These are phyloP conservation scores for Microdochium nivale DNA, from an alignment of 2,329 filamentous ascomycete genomes.

Conservation along the genomic window DNA sequence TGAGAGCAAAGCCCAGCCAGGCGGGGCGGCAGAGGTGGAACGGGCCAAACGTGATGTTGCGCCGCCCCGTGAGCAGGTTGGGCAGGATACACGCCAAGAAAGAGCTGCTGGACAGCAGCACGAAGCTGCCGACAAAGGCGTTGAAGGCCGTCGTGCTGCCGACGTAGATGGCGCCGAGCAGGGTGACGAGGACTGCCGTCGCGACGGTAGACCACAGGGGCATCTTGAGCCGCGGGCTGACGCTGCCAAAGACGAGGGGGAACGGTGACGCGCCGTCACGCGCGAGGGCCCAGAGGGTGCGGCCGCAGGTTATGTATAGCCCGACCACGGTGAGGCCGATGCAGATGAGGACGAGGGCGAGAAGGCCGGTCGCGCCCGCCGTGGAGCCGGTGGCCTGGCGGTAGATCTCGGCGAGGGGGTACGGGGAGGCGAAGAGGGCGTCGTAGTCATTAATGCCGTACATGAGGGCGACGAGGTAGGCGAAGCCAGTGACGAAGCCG, in stretches of 20 bases:
- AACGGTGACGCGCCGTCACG: conserved; percentile 29
- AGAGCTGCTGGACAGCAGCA: conserved; percentile 26
- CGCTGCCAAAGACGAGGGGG: conserved; percentile 7
- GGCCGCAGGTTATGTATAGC: conserved; percentile 27
- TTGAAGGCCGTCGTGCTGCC: conserved; percentile 59
- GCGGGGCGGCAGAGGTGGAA: conserved; percentile 41
- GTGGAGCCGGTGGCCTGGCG: conserved; percentile 44
- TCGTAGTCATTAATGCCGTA: conserved; percentile 51
- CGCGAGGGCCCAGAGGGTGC: conserved; percentile 30
- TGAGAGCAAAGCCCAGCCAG: conserved; percentile 38
- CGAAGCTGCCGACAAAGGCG: conserved; percentile 48
- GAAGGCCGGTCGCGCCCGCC: conserved; percentile 40
- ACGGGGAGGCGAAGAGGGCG: conserved; percentile 37
- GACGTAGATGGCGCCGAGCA: conserved; percentile 57
- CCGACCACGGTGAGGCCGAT: conserved; percentile 26
- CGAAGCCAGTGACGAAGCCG: conserved; percentile 42
- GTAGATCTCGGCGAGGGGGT: conserved; percentile 61
- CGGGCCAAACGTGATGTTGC: conserved; percentile 42
- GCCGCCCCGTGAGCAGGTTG: conserved; percentile 36
- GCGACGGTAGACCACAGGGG: conserved; percentile 38
- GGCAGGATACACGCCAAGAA: conserved; percentile 58
- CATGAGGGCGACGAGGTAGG: conserved; percentile 44
- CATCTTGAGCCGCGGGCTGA: conserved; percentile 21
- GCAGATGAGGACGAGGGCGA: conserved; percentile 27
- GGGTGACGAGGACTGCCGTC: conserved; percentile 33